Evolutionary conservation across 345 rosid species (phyloP), one percentile per base, ranked within the genome.

Genomic region (Chamaenerion angustifolium): DNA sequence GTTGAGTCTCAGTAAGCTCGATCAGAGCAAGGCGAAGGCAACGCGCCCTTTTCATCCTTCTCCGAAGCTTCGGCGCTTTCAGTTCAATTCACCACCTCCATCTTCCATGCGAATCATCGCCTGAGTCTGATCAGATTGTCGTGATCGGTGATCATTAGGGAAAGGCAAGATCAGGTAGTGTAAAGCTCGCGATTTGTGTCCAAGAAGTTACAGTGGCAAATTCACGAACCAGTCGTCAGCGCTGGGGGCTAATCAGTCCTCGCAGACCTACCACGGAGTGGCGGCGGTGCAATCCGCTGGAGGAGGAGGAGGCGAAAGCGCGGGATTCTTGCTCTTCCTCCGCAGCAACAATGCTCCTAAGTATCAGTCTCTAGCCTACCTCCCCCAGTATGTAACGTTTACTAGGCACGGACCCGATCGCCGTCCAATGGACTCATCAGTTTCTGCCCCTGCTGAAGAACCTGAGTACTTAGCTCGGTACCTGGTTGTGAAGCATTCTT

Each of bases 201-300:
- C 27, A 23, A 23, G 3, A 23, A 23, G 27, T 23, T 23, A 5
- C 3, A 27, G 53, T 43, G 57, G 68, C 27, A 42, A 49, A 52
- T 69, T 42, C 58, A 64, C 56, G 64, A 46, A 43, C 35, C 18
- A 55, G 44, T 21, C 62, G 31, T 46, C 65, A 68, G 84, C 75
- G 65, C 96, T 92, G 96, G 96, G 96, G 85, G 95, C 93, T 55
- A 72, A 84, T 78, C 96, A 92, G 80, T 92, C 93, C 77, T 85
- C 87, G 11, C 79, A 57, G 68, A 64, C 81, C 60, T 82, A 77
- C 80, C 87, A 69, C 73, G 58, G 79, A 64, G 78, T 76, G 64
- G 65, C 71, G 54, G 37, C 70, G 57, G 14, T 52, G 37, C 27
- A 23, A 23, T 23, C 27, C 27, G 27, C 27, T n/a, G n/a, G n/a